Conservation (phyloP, 306 rosid genomes). For the Quercus wislizeni region DNA sequence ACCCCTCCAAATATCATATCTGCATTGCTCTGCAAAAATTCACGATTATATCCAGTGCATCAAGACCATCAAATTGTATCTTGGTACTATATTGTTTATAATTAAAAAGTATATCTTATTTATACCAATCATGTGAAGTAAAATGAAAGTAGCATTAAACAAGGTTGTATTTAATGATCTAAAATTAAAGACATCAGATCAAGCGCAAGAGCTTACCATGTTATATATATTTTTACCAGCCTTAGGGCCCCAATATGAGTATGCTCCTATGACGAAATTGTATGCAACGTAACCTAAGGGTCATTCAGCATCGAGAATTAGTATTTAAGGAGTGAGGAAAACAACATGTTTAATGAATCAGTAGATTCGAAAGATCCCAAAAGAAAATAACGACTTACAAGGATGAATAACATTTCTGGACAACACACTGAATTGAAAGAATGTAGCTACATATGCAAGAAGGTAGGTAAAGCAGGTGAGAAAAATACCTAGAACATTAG, state of each 20-base stretch:
- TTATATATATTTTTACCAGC: slow-evolving; percentile 73
- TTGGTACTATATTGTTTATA: neutral
- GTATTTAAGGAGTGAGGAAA: neutral
- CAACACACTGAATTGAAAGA: neutral
- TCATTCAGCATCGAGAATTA: slow-evolving; percentile 16
- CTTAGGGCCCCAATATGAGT: slow-evolving; percentile 94
- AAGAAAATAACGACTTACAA: neutral
- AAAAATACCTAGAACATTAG: slow-evolving; percentile 66
- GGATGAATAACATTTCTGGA: slow-evolving; percentile 13
- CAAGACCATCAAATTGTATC: slow-evolving; percentile 11
- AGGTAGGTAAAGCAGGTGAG: slow-evolving; percentile 21
- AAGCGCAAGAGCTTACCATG: slow-evolving; percentile 51
- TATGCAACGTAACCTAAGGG: slow-evolving; percentile 64
- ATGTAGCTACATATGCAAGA: slow-evolving; percentile 8
- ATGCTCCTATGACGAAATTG: slow-evolving; percentile 84
- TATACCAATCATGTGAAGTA: neutral
- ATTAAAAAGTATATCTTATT: neutral
- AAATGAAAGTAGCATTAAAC: neutral
- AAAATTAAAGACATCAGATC: slow-evolving; percentile 10
- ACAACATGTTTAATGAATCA: neutral
- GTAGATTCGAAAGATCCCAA: neutral
- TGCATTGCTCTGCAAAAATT: slow-evolving; percentile 60
- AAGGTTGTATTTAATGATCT: neutral
- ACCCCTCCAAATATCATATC: slow-evolving; percentile 88
- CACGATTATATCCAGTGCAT: slow-evolving; percentile 1